Base-by-base conservation (phyloP, 2,329 filamentous ascomycete species). In the Aspergillus thermomutatus region DNA sequence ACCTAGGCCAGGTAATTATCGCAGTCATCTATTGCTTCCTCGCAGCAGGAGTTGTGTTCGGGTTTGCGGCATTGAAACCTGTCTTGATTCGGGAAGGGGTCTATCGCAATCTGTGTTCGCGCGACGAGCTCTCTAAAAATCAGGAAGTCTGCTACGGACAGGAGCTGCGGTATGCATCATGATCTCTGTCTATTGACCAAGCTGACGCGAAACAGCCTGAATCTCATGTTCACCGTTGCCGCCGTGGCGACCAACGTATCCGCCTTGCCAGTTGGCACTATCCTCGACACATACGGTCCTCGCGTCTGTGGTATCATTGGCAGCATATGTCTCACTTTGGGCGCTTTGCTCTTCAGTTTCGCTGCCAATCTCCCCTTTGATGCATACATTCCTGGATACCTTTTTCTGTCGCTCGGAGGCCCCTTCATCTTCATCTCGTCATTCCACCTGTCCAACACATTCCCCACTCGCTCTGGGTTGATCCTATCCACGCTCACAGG, bases 181-280 rank as follows among this genome's bases (percentile, higher is more conserved):
- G 19, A 37, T 26, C 8, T 23, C 26, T 49, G 11, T 5, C 26
- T 17, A 49, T 58, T 64, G 53, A 66, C 34, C 17, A 19, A 27
- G 28, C 51, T 57, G 40, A 57, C 53, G 47, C 14, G 19, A 5
- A n/a, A 14, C 52, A 81, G 80, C 57, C 82, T 96, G 55, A 96
- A 96, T 72, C 79, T 96, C 63, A 96, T 96, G 90, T 96, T 96
- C 79, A 95, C 91, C 5, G 83, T 92, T 43, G 92, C 92, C 11
- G 92, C 91, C 14, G 91, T 96, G 9, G 89, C 85, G 6, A 95
- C 92, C 41, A 96, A 96, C 67, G 88, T 96, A 11, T 90, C 87
- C 43, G 92, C 92, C 11, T 80, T 96, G 6, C 90, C 92, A 2
- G 86, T 96, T 10, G 92, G 92, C 48, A 90, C 90, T 2, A 88